Evolutionary conservation across 202 grass and related monocot species (phyloP), one percentile per base, ranked within the genome.

Genomic region (Digitaria exilis): DNA sequence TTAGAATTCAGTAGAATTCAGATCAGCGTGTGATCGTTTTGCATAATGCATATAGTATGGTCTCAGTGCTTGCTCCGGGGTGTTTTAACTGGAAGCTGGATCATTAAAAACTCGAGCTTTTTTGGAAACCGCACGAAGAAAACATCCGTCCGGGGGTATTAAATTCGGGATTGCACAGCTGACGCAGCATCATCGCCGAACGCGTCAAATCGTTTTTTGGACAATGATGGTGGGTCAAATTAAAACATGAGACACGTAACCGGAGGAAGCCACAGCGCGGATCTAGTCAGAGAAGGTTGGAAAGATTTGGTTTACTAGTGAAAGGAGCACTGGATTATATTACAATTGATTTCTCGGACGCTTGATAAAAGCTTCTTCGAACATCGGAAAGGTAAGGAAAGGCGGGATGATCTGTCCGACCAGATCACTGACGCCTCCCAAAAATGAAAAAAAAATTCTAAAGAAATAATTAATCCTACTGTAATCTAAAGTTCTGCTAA

Each of bases 301-400:
- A 72, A 67, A 30, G 39, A 43, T 51, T 73, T 30, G 24, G 57
- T 73, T 49, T 19, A n/a, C n/a, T n/a, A 44, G 32, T 45, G 48
- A 71, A 42, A 52, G 55, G 31, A 45, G n/a, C 76, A 71, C 78
- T 37, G 48, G 57, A 78, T 59, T 83, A 86, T 79, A 62, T 54
- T 87, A 83, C 68, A 80, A n/a, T 82, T 72, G 43, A 72, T 68
- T 69, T 54, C 74, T 86, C 73, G 17, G 87, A 82, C 73, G 66
- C 59, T 51, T 5, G 66, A 82, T 49, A 73, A 82, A 82, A 82
- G 65, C 67, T 75, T 82, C 72, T 89, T 51, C 56, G 25, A 82
- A 73, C 83, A 71, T 71, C 58, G 73, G 83, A 65, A 46, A 60
- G n/a, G 65, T 21, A 7, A 67, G 66, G 18, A 39, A 16, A 49